Base-by-base conservation (phyloP, 805 yeast genomes). In the Naumovozyma baii region DNA sequence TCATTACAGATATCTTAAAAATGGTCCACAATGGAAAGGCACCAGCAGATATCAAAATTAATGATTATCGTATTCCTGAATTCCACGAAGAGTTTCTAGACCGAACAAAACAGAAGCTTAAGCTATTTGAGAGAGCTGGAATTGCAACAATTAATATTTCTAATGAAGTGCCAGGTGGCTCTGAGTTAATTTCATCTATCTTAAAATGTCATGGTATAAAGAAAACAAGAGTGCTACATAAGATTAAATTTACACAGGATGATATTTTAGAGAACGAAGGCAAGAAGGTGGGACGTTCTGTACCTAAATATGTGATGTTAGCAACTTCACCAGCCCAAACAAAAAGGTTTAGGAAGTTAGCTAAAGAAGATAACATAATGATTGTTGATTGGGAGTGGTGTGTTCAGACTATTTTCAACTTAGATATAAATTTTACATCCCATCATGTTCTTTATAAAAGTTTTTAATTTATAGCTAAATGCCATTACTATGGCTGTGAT, bases 1-100 rank as follows among this genome's bases (percentile, higher is more conserved):
- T 76, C 43, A 42, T 80, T 2, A 61, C 60, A 2, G 75, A 73
- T 32, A 63, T 76, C 0, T 41, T 76, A 19, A 68, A 67, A 51
- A 12, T 46, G 38, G 34, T 51, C 30, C 47, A 47, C 15, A 31
- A 35, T 10, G 46, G 38, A 10, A 25, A 35, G 15, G 33, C 18
- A 13, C 41, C 48, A 35, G 4, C 34, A 38, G 14, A 42, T 46
- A 10, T 45, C 5, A 41, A 43, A 18, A 20, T 45, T 1, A 44
- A 59, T 1, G 18, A 60, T 2, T 65, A 64, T 42, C 52, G 56
- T 10, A 53, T 67, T 5, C 64, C 64, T 2, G 67, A 55, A 1
- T 54, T 57, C 7, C 58, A 64, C 22, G 47, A 49, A 12, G 57
- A 54, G 4, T 38, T 45, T 12, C 18, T 51, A 12, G 36, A 44